Evolutionary conservation across 2,329 filamentous ascomycete species (phyloP).

Genomic region (Beauveria caledonica): DNA sequence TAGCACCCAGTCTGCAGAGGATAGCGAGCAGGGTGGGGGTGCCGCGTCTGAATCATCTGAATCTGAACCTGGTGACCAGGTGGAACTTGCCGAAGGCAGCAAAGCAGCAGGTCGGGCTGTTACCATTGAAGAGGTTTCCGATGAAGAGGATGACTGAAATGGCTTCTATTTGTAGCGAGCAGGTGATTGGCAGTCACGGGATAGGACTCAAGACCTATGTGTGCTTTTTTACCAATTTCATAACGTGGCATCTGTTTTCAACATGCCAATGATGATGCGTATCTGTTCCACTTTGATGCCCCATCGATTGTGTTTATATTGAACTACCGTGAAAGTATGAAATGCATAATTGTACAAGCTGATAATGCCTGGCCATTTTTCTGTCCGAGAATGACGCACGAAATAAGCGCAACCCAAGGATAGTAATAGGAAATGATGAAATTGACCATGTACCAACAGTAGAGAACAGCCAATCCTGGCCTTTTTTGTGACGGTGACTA

Average conservation of each 20-base stretch:
- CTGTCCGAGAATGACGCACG: too few relatives aligned
- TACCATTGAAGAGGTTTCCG: conserved; percentile 37
- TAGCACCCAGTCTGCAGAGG: neutral
- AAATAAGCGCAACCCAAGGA: neutral
- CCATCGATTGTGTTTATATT: neutral
- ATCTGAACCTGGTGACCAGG: conserved; percentile 13
- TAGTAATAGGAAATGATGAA: neutral
- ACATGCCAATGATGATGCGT: neutral
- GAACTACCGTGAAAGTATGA: neutral
- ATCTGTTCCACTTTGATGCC: neutral
- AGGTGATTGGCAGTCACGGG: neutral
- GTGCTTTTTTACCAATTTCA: neutral
- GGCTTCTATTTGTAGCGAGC: neutral
- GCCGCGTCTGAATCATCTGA: conserved; percentile 9
- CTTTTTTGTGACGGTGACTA: too few relatives aligned
- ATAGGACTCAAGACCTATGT: neutral
- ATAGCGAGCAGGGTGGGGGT: neutral
- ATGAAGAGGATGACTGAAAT: conserved; percentile 30
- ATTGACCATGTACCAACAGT: too few relatives aligned
- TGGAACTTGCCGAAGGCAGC: neutral
- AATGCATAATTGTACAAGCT: neutral
- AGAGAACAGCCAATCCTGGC: too few relatives aligned
- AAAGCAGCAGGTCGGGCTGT: conserved; percentile 39
- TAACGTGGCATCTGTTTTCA: neutral
- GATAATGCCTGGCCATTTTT: neutral